These are phyloP conservation scores for Corymbia citriodora DNA, from an alignment of 441 rosid genomes.

Conservation along the genomic window DNA sequence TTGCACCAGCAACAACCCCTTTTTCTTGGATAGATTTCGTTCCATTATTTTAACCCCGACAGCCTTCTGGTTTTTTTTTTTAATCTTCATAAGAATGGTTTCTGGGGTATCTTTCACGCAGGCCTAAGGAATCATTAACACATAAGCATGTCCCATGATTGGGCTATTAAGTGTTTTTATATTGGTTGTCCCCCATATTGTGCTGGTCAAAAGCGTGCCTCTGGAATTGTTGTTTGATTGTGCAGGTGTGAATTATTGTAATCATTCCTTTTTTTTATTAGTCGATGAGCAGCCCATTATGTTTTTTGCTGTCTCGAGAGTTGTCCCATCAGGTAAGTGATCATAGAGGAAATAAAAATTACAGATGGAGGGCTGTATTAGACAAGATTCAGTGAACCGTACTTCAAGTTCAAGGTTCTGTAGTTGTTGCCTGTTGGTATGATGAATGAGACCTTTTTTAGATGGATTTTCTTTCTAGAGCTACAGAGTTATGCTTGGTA, in stretches of 20 bases:
- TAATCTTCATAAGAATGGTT: background rate
- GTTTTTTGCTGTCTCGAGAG: background rate
- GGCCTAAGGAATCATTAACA: slow-evolving; percentile 18
- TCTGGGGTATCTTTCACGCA: slow-evolving; percentile 9
- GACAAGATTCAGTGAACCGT: background rate
- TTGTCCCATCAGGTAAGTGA: background rate
- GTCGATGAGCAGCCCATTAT: slow-evolving; percentile 33
- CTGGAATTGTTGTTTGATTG: slow-evolving; percentile 33
- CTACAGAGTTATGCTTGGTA: background rate
- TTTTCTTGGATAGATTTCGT: slow-evolving; percentile 5
- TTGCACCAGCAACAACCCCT: slow-evolving; percentile 7
- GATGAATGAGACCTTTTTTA: background rate
- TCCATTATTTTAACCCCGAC: background rate
- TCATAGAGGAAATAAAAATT: background rate
- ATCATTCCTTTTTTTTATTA: slow-evolving; percentile 18
- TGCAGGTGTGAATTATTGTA: slow-evolving; percentile 10
- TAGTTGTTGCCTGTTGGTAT: background rate
- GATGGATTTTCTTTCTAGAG: background rate
- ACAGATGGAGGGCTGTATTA: background rate
- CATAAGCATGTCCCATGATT: slow-evolving; percentile 20
- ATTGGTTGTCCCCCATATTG: slow-evolving; percentile 20
- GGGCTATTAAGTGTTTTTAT: slow-evolving; percentile 10
- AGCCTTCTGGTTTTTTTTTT: background rate
- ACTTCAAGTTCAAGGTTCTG: background rate
- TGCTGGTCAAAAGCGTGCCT: slow-evolving; percentile 45